A percentile compares a stretch with the other conserved stretches of the same genome.
phyloP scores from a whole-genome alignment of 2,329 filamentous ascomycete species.

The Pseudogymnoascus sp. region DNA sequence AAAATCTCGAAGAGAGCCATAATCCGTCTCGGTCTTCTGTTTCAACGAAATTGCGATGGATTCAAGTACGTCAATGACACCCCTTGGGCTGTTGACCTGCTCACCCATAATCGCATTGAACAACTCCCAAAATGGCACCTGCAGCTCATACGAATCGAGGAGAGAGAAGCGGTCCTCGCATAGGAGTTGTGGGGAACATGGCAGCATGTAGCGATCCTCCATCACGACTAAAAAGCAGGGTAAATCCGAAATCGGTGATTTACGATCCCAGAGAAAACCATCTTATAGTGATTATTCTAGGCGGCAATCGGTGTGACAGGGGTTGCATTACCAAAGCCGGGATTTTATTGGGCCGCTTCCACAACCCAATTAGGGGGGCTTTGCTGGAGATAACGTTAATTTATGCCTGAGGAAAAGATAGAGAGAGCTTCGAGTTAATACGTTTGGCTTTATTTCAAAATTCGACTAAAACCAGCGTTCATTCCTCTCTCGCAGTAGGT shows the following conservation, averaged over 20 bases:
- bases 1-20: neutral
- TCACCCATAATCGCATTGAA: neutral
- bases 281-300: neutral
- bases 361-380: neutral
- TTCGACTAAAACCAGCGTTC: neutral
- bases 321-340: neutral
- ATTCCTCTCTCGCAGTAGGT: no score
- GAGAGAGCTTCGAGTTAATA: no score
- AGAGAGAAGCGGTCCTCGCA: neutral
- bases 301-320: neutral
- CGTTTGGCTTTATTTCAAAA: no score
- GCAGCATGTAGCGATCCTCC: neutral
- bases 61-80: neutral
- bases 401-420: no score
- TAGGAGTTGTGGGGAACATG: neutral
- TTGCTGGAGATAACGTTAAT: neutral
- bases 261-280: neutral
- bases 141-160: neutral
- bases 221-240: neutral
- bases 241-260: neutral
- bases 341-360: neutral
- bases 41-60: neutral
- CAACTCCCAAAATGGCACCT: neutral
- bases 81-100: neutral
- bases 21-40: neutral